Percentiles rank a stretch among this genome's conserved stretches.
phyloP scores from a whole-genome alignment of 2,329 filamentous ascomycete species.

The Lachnellula suecica region DNA sequence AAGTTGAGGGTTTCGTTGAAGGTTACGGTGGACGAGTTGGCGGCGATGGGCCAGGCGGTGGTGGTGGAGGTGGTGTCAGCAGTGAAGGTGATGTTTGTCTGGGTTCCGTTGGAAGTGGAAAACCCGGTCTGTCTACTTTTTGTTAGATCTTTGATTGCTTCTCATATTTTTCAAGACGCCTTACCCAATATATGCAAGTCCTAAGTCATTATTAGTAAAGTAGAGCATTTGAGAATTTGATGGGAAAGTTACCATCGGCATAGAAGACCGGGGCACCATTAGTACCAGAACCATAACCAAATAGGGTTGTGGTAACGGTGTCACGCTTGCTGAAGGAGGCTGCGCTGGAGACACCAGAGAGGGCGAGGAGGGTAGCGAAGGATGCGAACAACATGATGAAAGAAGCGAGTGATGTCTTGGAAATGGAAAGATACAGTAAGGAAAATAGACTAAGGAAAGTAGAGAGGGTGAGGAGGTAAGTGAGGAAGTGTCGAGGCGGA shows the following conservation, averaged over 20 bases:
- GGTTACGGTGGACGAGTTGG: slow-evolving; percentile 22
- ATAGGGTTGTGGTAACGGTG: slow-evolving; percentile 21
- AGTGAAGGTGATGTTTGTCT: slow-evolving; percentile 32
- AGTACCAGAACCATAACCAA: slow-evolving; percentile 31
- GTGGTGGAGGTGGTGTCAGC: slow-evolving; percentile 23
- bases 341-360: slow-evolving; percentile 6
- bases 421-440: neutral
- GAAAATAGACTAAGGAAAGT: slow-evolving; percentile 1
- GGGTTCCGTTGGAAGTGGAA: slow-evolving; percentile 17
- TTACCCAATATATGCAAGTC: slow-evolving; percentile 34
- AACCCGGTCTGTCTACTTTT: neutral
- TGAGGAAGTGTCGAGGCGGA: slow-evolving; percentile 1
- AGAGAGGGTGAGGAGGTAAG: no score
- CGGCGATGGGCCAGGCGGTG: slow-evolving; percentile 22
- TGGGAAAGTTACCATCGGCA: slow-evolving; percentile 33
- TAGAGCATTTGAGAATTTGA: neutral
- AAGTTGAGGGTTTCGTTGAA: slow-evolving; percentile 21
- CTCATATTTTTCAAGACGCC: neutral
- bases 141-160: neutral
- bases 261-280: slow-evolving; percentile 34
- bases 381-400: slow-evolving; percentile 14
- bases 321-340: slow-evolving; percentile 5
- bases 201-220: slow-evolving; percentile 15
- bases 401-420: neutral
- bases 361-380: slow-evolving; percentile 8